These are phyloP conservation scores for Triangularia setosa DNA, from an alignment of 2,329 filamentous ascomycete species.

Conservation along the genomic window DNA sequence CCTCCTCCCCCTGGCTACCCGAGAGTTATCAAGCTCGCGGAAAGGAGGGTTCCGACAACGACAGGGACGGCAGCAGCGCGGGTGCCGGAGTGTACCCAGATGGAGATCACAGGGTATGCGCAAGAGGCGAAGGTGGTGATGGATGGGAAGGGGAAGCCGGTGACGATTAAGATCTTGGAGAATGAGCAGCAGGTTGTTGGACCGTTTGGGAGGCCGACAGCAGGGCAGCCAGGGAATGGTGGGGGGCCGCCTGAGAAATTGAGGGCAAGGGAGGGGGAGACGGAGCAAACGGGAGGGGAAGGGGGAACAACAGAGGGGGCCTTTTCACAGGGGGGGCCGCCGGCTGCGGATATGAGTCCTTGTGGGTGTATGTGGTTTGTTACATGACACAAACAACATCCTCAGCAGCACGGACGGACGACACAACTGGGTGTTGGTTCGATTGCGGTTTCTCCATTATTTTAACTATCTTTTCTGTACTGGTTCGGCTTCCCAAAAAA, in stretches of 20 bases:
- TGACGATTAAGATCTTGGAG: constrained; percentile 45
- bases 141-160: constrained; percentile 36
- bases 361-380: constrained; percentile 55
- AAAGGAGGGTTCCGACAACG: constrained; percentile 40
- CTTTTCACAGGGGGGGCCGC: constrained; percentile 3
- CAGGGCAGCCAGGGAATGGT: no score
- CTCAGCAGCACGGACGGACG: background rate
- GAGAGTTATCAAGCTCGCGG: constrained; percentile 51
- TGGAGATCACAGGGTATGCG: constrained; percentile 41
- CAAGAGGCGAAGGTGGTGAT: constrained; percentile 33
- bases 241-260: background rate
- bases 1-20: constrained; percentile 41
- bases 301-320: background rate
- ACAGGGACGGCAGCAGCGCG: constrained; percentile 28
- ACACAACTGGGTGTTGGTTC: no score
- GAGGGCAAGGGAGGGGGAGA: background rate
- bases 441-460: no score
- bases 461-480: no score
- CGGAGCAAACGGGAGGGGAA: background rate
- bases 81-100: constrained; percentile 46
- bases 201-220: background rate
- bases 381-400: constrained; percentile 34
- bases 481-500: no score
- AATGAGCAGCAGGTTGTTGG: constrained; percentile 22
- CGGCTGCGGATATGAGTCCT: constrained; percentile 40